A percentile compares a stretch with the other conserved stretches of the same genome.
These are phyloP conservation scores for Bromus sterilis DNA, from an alignment of 176 grass and related monocot genomes.

Conservation along the genomic window DNA sequence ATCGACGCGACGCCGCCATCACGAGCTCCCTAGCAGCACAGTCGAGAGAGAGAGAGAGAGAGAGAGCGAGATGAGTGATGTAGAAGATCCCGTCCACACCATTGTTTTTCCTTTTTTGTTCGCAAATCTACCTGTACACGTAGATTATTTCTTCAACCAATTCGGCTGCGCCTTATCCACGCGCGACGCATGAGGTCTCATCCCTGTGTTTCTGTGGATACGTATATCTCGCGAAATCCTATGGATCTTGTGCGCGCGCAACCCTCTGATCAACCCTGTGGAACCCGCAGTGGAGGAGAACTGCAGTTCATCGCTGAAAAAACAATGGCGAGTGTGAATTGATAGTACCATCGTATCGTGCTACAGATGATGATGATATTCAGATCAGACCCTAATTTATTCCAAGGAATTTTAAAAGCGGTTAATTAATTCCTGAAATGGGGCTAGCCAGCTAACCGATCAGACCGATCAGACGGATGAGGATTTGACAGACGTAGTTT, in stretches of 20 bases:
- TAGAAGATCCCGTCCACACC: conserved; percentile 15
- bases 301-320: neutral
- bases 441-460: neutral
- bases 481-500: conserved; percentile 20
- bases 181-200: neutral
- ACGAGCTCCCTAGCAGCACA: too few species aligned
- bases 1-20: neutral
- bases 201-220: neutral
- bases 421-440: neutral
- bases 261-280: neutral
- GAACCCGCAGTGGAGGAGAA: neutral
- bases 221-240: neutral
- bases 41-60: too few species aligned
- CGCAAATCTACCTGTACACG: neutral
- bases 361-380: neutral
- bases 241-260: neutral
- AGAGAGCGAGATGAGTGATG: too few species aligned
- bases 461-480: neutral
- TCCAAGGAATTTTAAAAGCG: neutral
- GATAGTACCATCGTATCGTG: neutral
- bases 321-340: neutral
- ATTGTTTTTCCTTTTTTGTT: neutral
- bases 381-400: neutral
- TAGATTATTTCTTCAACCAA: neutral
- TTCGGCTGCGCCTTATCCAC: neutral